Conservation (phyloP, 2,329 filamentous ascomycete species). For the Septoria petroselini region DNA sequence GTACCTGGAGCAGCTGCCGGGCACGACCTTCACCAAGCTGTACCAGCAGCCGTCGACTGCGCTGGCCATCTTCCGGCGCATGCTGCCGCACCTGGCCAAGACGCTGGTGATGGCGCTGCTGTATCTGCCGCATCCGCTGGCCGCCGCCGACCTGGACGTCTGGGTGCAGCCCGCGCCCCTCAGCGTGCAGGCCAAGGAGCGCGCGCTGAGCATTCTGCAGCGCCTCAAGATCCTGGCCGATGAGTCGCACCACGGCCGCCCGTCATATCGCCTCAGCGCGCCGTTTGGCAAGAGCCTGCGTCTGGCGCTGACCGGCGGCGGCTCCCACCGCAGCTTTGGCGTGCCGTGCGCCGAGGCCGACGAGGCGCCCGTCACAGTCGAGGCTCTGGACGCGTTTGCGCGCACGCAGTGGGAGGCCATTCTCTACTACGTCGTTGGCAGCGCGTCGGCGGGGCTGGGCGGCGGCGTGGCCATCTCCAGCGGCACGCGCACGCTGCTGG, state of each 20-base stretch:
- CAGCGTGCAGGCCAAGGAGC: conserved; percentile 63
- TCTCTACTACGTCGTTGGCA: conserved; percentile 88
- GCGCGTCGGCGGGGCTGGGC: conserved; percentile 54
- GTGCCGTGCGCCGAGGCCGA: conserved; percentile 69
- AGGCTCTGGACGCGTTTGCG: conserved; percentile 80
- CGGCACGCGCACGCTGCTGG: conserved; percentile 79
- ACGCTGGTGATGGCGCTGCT: conserved; percentile 93
- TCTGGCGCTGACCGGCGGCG: conserved; percentile 75
- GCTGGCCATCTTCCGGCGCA: conserved; percentile 92
- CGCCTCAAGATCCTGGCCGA: conserved; percentile 82
- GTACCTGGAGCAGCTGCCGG: conserved; percentile 87
- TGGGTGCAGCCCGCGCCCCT: conserved; percentile 69
- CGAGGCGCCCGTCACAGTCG: conserved; percentile 62
- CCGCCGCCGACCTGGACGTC: conserved; percentile 73
- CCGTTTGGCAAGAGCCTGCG: conserved; percentile 82
- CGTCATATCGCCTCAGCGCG: conserved; percentile 71
- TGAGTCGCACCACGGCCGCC: conserved; percentile 58
- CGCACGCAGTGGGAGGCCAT: conserved; percentile 93
- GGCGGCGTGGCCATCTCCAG: conserved; percentile 53
- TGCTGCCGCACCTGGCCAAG: conserved; percentile 93
- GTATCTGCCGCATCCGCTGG: conserved; percentile 79
- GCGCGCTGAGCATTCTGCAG: conserved; percentile 75
- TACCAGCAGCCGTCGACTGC: conserved; percentile 96
- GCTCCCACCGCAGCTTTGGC: conserved; percentile 83
- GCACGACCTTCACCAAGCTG: conserved; percentile 82